phyloP scores from a whole-genome alignment of 371 early-diverging fungal species.

The Funneliformis caledonium region DNA sequence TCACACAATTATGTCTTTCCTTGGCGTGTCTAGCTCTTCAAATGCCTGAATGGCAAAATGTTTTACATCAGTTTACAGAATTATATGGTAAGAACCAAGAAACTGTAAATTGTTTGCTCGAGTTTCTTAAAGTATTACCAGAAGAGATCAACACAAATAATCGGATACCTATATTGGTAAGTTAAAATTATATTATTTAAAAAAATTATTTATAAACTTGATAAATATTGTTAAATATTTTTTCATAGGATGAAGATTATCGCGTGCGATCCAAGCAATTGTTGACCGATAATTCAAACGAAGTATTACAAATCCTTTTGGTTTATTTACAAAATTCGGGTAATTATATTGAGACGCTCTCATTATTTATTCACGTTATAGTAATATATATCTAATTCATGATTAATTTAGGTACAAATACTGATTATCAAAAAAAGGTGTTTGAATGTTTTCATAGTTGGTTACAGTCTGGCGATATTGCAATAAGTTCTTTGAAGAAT shows the following conservation, averaged over 20 bases:
- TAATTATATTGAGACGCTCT: slow-evolving; percentile 42
- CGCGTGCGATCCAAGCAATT: slow-evolving; percentile 61
- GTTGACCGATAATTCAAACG: slow-evolving; percentile 65
- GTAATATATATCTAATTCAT: background rate
- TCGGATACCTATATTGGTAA: slow-evolving; percentile 66
- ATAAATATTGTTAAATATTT: background rate
- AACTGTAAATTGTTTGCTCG: slow-evolving; percentile 67
- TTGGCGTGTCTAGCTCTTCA: slow-evolving; percentile 89
- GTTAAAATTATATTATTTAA: slow-evolving; percentile 11
- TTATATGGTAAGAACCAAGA: slow-evolving; percentile 64
- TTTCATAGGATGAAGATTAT: slow-evolving; percentile 64
- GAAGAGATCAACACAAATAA: slow-evolving; percentile 81
- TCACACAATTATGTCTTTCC: slow-evolving; percentile 82
- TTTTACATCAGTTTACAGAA: slow-evolving; percentile 68
- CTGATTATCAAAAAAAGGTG: slow-evolving; percentile 63
- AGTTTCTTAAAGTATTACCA: slow-evolving; percentile 84
- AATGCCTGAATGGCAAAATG: slow-evolving; percentile 80
- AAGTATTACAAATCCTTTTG: slow-evolving; percentile 68
- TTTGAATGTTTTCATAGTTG: slow-evolving; percentile 82
- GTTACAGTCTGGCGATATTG: slow-evolving; percentile 85
- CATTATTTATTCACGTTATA: background rate
- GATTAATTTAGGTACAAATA: slow-evolving; percentile 50
- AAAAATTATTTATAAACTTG: background rate
- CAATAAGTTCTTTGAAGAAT: slow-evolving; percentile 60
- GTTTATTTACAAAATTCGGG: slow-evolving; percentile 72